phyloP scores from a whole-genome alignment of 148 eudicot genomes.

The Heliamphora exappendiculata region DNA sequence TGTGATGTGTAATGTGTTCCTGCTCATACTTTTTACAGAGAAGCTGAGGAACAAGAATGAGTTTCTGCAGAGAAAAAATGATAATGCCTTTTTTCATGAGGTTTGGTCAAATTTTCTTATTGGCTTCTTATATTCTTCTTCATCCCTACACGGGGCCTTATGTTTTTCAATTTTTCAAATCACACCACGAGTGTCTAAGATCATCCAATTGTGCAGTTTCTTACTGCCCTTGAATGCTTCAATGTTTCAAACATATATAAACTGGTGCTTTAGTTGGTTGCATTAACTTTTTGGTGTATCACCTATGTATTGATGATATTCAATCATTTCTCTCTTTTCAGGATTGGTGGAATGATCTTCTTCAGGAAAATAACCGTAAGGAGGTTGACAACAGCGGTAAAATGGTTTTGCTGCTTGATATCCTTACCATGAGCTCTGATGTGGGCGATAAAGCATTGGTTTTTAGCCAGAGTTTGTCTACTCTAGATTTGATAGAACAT shows the following conservation, averaged over 20 bases:
- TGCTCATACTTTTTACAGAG: slow-evolving; percentile 33
- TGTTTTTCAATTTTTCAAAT: not conserved
- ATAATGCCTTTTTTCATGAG: slow-evolving; percentile 57
- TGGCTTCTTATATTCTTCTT: not conserved
- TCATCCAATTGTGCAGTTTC: not conserved
- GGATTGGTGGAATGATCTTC: slow-evolving; percentile 97
- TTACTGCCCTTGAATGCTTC: not conserved
- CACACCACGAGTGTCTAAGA: not conserved
- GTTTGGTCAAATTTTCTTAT: slow-evolving; percentile 26
- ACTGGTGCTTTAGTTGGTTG: not conserved
- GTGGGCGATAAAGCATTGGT: slow-evolving; percentile 83
- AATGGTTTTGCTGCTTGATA: slow-evolving; percentile 93
- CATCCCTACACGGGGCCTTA: not conserved
- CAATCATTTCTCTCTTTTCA: slow-evolving; percentile 22
- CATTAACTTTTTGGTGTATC: not conserved
- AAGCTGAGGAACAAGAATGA: slow-evolving; percentile 39
- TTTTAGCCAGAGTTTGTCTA: slow-evolving; percentile 84
- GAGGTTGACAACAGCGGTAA: slow-evolving; percentile 80
- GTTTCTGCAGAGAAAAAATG: slow-evolving; percentile 33
- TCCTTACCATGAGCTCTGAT: slow-evolving; percentile 60
- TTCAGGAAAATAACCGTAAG: slow-evolving; percentile 40
- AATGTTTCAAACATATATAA: not conserved
- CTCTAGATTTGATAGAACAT: slow-evolving; percentile 74
- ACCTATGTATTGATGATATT: not conserved
- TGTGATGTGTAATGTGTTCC: not conserved